Percentiles rank a stretch among this genome's conserved stretches.
Evolutionary conservation across 306 rosid species (phyloP).

Genomic region (Quercus parvula): DNA sequence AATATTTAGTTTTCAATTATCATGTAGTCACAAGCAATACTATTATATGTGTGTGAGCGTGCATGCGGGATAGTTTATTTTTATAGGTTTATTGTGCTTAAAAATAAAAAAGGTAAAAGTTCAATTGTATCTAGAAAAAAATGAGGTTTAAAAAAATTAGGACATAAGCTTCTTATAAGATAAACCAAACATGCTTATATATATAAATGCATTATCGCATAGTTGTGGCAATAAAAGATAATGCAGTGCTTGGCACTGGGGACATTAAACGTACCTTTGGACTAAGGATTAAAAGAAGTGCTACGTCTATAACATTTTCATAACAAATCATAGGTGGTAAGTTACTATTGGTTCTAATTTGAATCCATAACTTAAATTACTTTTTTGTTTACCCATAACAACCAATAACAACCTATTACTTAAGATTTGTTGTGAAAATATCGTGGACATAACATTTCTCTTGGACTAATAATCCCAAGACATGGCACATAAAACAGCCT

Average conservation of each 20-base stretch:
- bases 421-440: no score
- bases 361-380: no score
- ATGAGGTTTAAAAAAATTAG: background rate
- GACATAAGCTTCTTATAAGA: no score
- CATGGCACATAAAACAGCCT: background rate
- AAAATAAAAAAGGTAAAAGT: background rate
- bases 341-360: no score
- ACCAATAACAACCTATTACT: no score
- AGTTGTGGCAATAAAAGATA: background rate
- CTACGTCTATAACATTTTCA: accelerated
- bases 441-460: no score
- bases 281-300: background rate
- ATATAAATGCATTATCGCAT: no score
- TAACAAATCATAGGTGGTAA: no score
- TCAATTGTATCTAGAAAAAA: background rate
- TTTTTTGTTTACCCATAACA: no score
- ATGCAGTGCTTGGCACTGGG: background rate
- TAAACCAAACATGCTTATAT: no score
- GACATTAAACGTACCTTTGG: background rate
- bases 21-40: background rate
- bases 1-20: background rate
- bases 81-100: no score
- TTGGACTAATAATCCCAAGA: background rate
- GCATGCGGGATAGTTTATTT: no score
- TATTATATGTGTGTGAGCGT: background rate